Evolutionary conservation across 495 filamentous ascomycete genomes (phyloP).

Genomic region (Geopyxis carbonaria): DNA sequence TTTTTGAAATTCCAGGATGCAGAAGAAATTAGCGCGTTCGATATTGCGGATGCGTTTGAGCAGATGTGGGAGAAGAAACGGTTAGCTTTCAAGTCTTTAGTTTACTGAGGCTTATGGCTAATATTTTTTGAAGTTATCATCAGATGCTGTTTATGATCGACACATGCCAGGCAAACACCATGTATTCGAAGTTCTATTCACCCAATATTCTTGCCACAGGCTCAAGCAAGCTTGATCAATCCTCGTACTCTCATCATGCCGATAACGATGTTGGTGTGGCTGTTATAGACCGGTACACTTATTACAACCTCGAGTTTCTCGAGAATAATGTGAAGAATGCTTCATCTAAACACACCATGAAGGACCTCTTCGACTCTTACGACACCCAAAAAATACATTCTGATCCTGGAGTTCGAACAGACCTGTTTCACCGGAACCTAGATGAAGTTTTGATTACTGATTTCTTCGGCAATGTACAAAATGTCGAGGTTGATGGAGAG

Average conservation of each 20-base stretch:
- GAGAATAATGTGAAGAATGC: slow-evolving; percentile 75
- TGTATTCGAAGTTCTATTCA: slow-evolving; percentile 95
- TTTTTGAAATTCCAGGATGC: slow-evolving; percentile 97
- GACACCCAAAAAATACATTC: slow-evolving; percentile 88
- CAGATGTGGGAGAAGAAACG: slow-evolving; percentile 99
- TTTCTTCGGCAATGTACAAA: slow-evolving; percentile 97
- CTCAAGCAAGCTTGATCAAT: slow-evolving; percentile 82
- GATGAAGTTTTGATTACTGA: slow-evolving; percentile 51
- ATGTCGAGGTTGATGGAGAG: slow-evolving; percentile 64
- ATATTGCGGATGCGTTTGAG: slow-evolving; percentile 92
- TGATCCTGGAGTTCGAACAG: slow-evolving; percentile 80
- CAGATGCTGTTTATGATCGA: slow-evolving; percentile 99
- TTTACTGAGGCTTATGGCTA: too few species aligned
- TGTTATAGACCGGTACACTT: slow-evolving; percentile 95
- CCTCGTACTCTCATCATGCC: slow-evolving; percentile 88
- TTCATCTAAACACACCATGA: slow-evolving; percentile 67
- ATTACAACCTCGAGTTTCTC: slow-evolving; percentile 94
- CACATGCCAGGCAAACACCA: slow-evolving; percentile 97
- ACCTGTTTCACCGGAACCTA: slow-evolving; percentile 59
- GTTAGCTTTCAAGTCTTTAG: slow-evolving; percentile 6
- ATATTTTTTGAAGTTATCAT: slow-evolving; percentile 46
- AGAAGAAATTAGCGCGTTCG: slow-evolving; percentile 91
- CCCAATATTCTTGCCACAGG: slow-evolving; percentile 95
- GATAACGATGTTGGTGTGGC: slow-evolving; percentile 96
- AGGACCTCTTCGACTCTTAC: slow-evolving; percentile 89